Percentiles rank a stretch among this genome's conserved stretches.
Conservation (phyloP, 208 protist species). For the Chromosphaera perkinsii region DNA sequence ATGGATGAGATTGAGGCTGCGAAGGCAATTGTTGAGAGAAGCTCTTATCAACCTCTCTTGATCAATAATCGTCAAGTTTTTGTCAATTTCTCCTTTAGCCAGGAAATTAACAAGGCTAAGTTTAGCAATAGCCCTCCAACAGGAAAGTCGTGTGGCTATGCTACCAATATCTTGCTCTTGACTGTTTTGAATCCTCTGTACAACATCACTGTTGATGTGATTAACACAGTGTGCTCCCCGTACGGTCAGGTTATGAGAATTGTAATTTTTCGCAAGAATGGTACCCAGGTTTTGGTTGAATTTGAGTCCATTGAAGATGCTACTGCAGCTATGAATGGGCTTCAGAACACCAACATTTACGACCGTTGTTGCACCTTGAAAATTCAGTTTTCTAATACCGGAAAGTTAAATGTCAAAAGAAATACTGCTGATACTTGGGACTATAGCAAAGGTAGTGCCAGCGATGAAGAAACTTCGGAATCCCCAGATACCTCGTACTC, state of each 20-base stretch:
- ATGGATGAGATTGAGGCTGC: not conserved
- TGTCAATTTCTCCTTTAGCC: conserved; percentile 1
- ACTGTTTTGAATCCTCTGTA: conserved; percentile 16
- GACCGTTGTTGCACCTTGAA: conserved; percentile 2
- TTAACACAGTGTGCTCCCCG: conserved; percentile 14
- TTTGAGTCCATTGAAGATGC: conserved; percentile 12
- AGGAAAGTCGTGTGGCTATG: not conserved
- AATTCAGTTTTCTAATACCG: conserved; percentile 12
- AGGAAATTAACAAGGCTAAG: conserved; percentile 5
- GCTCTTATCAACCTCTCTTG: not conserved
- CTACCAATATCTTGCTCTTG: conserved; percentile 6
- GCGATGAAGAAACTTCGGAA: no score
- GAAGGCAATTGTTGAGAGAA: not conserved
- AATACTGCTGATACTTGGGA: conserved; percentile 9
- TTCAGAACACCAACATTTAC: conserved; percentile 14
- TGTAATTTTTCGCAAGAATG: conserved; percentile 6
- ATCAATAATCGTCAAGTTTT: not conserved
- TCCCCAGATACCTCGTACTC: no score
- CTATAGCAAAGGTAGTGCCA: conserved; percentile 6
- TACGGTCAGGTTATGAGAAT: conserved; percentile 6
- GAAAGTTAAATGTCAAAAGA: not conserved
- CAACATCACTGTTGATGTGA: not conserved
- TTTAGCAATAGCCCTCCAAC: not conserved
- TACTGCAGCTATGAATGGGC: not conserved
- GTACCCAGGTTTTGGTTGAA: conserved; percentile 10